Evolutionary conservation across 73 alveolate genomes (phyloP).

Genomic region (Urostyla sp.): DNA sequence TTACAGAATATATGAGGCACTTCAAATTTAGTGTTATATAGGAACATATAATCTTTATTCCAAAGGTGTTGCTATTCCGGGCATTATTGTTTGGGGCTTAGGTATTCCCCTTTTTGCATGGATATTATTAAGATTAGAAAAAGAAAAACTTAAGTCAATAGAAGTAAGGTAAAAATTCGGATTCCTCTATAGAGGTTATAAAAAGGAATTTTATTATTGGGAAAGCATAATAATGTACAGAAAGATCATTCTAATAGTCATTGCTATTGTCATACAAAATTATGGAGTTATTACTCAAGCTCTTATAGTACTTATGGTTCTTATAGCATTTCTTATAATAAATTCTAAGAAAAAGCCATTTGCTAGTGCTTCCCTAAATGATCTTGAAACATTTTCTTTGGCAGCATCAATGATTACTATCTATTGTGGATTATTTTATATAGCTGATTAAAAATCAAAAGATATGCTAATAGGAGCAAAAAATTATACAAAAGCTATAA

Average conservation of each 20-base stretch:
- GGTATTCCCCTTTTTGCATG: constrained; percentile 60
- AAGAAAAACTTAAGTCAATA: neutral
- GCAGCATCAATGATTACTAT: constrained; percentile 31
- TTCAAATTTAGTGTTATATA: constrained; percentile 31
- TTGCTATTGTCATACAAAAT: neutral
- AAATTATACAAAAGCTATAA: too few relatives aligned
- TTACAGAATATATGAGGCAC: too few relatives aligned
- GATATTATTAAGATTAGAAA: constrained; percentile 5
- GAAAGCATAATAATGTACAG: constrained; percentile 46
- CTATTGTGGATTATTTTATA: constrained; percentile 57
- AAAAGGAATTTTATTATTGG: constrained; percentile 45
- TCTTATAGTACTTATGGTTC: constrained; percentile 2
- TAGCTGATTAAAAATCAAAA: constrained; percentile 19
- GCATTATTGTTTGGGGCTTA: constrained; percentile 59
- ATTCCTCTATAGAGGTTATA: constrained; percentile 56
- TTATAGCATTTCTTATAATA: constrained; percentile 7
- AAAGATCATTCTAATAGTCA: neutral
- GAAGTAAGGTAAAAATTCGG: constrained; percentile 35
- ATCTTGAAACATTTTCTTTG: constrained; percentile 31
- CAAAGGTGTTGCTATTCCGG: constrained; percentile 46
- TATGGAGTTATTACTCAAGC: constrained; percentile 39
- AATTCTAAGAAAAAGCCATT: constrained; percentile 47
- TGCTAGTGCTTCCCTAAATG: constrained; percentile 1
- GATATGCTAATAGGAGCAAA: too few relatives aligned
- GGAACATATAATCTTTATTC: constrained; percentile 9